These are phyloP conservation scores for Rosa lucieae DNA, from an alignment of 306 rosid species.

Conservation along the genomic window DNA sequence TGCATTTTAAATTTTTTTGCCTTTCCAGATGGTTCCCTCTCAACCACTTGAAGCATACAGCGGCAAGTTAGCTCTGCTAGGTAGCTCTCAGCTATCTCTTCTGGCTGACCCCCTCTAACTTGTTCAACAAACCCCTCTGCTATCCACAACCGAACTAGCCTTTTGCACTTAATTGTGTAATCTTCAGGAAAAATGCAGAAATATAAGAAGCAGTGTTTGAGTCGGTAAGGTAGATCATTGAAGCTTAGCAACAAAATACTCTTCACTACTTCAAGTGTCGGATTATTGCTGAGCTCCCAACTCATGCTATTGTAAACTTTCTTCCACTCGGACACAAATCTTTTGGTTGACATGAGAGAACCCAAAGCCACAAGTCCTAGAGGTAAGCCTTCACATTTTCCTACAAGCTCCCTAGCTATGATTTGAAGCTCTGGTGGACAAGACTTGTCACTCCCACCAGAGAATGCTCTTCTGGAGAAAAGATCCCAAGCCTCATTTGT, in stretches of 20 bases:
- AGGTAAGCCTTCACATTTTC: slow-evolving; percentile 26
- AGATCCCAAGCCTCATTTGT: slow-evolving; percentile 10
- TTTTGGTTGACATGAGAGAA: slow-evolving; percentile 15
- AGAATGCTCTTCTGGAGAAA: slow-evolving; percentile 21
- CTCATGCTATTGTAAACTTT: slow-evolving; percentile 9
- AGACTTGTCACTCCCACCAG: neutral
- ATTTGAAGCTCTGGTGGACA: slow-evolving; percentile 9
- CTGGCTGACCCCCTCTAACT: neutral
- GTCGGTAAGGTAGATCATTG: slow-evolving; percentile 7
- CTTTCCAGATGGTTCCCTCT: neutral
- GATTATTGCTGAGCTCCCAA: slow-evolving; percentile 23
- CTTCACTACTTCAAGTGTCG: slow-evolving; percentile 5
- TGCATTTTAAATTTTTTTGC: slow-evolving; percentile 13
- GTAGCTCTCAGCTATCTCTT: slow-evolving; percentile 11
- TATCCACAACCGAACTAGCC: slow-evolving; percentile 17
- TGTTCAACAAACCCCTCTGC: slow-evolving; percentile 13
- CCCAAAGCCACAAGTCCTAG: slow-evolving; percentile 24
- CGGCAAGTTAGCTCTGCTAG: slow-evolving; percentile 8
- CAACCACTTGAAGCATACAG: slow-evolving; percentile 9
- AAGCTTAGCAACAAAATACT: slow-evolving; percentile 24
- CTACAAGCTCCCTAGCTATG: slow-evolving; percentile 2
- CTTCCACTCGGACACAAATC: slow-evolving; percentile 11
- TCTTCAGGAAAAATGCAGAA: slow-evolving; percentile 20
- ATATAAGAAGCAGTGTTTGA: slow-evolving; percentile 20
- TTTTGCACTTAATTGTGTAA: neutral